Percentiles rank a stretch among this genome's conserved stretches.
Conservation (phyloP, 2,329 filamentous ascomycete species). For the Aspergillus sp. region DNA sequence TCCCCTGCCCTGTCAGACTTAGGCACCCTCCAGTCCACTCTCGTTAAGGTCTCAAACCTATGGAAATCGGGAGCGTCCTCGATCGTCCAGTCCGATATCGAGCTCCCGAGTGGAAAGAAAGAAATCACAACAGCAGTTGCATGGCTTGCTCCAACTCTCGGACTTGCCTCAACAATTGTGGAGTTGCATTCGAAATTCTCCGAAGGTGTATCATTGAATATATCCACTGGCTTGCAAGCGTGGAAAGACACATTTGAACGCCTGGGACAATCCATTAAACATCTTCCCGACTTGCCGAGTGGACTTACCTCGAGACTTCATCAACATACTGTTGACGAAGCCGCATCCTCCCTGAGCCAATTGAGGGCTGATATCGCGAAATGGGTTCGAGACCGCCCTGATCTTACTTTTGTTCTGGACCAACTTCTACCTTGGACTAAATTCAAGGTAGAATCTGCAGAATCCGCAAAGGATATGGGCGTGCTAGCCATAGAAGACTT, state of each 20-base stretch:
- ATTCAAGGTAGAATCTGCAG: slow-evolving; percentile 23
- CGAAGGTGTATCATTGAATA: slow-evolving; percentile 47
- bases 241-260: slow-evolving; percentile 53
- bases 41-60: slow-evolving; percentile 34
- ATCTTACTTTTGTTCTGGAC: slow-evolving; percentile 63
- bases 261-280: slow-evolving; percentile 44
- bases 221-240: slow-evolving; percentile 49
- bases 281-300: slow-evolving; percentile 52
- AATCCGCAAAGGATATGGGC: slow-evolving; percentile 15
- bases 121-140: slow-evolving; percentile 31
- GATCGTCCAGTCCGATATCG: slow-evolving; percentile 22
- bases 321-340: slow-evolving; percentile 29
- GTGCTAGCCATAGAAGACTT: slow-evolving; percentile 47
- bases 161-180: slow-evolving; percentile 62
- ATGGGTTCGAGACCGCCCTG: slow-evolving; percentile 52
- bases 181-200: slow-evolving; percentile 68
- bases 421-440: slow-evolving; percentile 68
- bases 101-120: slow-evolving; percentile 19
- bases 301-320: slow-evolving; percentile 44
- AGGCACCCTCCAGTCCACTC: slow-evolving; percentile 28
- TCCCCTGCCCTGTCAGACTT: slow-evolving; percentile 33
- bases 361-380: slow-evolving; percentile 45
- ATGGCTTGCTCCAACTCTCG: slow-evolving; percentile 72
- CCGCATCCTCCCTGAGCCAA: slow-evolving; percentile 26
- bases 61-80: slow-evolving; percentile 29